phyloP scores from a whole-genome alignment of 495 filamentous ascomycete genomes.

The Sporormia fimetaria region DNA sequence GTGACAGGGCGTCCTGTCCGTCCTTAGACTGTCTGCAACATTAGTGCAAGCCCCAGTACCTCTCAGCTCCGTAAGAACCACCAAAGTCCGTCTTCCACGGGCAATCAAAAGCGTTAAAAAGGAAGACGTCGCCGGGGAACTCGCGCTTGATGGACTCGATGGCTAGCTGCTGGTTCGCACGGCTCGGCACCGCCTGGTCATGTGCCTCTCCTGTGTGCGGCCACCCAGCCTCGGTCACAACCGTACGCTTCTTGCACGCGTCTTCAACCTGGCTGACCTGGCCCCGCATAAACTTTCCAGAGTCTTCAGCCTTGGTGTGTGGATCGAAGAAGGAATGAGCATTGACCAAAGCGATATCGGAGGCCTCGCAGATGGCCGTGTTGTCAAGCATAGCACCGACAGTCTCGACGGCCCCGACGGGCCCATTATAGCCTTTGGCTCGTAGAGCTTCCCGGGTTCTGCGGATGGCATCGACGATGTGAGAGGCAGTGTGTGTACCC shows the following conservation, averaged over 20 bases:
- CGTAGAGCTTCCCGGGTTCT: slow-evolving; percentile 47
- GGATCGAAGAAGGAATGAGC: slow-evolving; percentile 76
- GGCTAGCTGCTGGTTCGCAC: slow-evolving; percentile 51
- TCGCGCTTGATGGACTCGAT: slow-evolving; percentile 47
- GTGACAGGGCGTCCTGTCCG: background rate
- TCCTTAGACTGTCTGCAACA: background rate
- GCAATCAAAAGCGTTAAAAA: slow-evolving; percentile 70
- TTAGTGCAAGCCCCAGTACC: slow-evolving; percentile 48
- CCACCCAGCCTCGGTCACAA: slow-evolving; percentile 80
- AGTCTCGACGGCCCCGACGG: slow-evolving; percentile 71
- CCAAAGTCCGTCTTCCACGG: slow-evolving; percentile 62
- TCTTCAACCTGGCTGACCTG: slow-evolving; percentile 43
- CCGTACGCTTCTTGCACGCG: slow-evolving; percentile 44
- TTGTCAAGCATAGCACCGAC: slow-evolving; percentile 54
- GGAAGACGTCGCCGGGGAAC: slow-evolving; percentile 46
- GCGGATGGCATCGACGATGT: slow-evolving; percentile 45
- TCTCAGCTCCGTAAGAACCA: slow-evolving; percentile 55
- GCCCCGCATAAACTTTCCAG: slow-evolving; percentile 52
- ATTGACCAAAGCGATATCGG: slow-evolving; percentile 73
- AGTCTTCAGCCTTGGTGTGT: slow-evolving; percentile 40
- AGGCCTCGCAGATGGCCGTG: slow-evolving; percentile 56
- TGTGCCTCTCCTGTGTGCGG: slow-evolving; percentile 55
- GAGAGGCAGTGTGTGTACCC: slow-evolving; percentile 36
- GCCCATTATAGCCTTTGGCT: slow-evolving; percentile 54
- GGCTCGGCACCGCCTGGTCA: slow-evolving; percentile 50